Conservation (phyloP, 148 eudicot genomes). For the Agrostemma githago region DNA sequence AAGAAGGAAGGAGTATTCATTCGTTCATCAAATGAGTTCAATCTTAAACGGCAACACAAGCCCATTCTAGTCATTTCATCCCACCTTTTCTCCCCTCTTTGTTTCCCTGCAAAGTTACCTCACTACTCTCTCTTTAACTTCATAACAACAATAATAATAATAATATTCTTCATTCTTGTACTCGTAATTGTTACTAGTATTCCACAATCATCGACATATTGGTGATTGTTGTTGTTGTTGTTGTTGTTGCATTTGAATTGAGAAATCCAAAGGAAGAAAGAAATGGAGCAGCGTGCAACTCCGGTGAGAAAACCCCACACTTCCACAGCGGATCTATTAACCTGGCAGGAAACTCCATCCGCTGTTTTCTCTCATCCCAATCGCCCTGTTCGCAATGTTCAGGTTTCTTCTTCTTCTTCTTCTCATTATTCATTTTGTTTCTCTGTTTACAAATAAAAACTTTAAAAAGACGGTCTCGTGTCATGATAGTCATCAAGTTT, state of each 20-base stretch:
- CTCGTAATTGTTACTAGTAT: too few relatives aligned
- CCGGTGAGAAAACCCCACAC: constrained; percentile 88
- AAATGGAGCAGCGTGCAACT: constrained; percentile 37
- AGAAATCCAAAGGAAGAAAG: neutral
- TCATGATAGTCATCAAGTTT: too few relatives aligned
- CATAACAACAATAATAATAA: too few relatives aligned
- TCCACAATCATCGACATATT: too few relatives aligned
- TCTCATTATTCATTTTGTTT: neutral
- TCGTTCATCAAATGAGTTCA: neutral
- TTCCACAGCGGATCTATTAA: constrained; percentile 83
- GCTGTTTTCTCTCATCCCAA: constrained; percentile 34
- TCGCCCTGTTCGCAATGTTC: constrained; percentile 31
- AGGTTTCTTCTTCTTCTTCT: constrained; percentile 9
- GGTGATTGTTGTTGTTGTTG: too few relatives aligned
- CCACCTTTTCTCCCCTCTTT: neutral
- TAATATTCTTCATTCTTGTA: too few relatives aligned
- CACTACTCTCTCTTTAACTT: neutral
- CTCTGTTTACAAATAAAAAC: too few relatives aligned
- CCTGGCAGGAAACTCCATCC: constrained; percentile 68
- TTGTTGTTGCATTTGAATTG: neutral
- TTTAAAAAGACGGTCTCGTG: neutral
- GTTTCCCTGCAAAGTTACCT: neutral
- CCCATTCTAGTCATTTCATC: constrained; percentile 21
- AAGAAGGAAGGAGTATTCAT: neutral
- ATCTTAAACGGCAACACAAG: constrained; percentile 29